phyloP scores from a whole-genome alignment of 257 asterid species.

The Primulina eburnea region DNA sequence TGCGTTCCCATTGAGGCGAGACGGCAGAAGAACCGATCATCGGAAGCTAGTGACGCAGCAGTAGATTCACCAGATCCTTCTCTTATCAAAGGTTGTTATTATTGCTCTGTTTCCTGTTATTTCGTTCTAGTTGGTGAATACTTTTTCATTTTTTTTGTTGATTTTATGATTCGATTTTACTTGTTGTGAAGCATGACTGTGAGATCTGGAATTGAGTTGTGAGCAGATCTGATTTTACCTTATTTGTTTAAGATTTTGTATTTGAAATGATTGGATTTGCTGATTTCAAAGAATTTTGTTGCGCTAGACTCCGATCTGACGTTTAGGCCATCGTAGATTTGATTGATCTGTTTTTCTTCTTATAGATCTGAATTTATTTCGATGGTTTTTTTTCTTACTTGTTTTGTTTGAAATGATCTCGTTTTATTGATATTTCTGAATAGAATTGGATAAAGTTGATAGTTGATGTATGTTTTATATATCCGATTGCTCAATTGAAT shows the following conservation, averaged over 20 bases:
- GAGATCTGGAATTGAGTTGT: slow-evolving; percentile 23
- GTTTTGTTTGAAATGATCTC: background rate
- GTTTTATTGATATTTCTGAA: background rate
- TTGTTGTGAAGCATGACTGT: background rate
- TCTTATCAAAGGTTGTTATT: background rate
- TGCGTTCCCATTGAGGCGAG: background rate
- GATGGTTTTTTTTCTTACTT: background rate
- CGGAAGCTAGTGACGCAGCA: background rate
- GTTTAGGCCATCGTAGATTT: too few species aligned
- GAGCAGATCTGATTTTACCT: background rate
- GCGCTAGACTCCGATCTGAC: slow-evolving; percentile 8
- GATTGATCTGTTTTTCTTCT: background rate
- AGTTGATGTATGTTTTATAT: too few species aligned
- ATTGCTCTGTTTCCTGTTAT: background rate
- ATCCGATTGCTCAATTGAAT: too few species aligned
- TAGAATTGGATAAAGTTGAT: background rate
- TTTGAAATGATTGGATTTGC: background rate
- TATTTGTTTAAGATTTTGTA: background rate
- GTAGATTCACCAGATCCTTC: background rate
- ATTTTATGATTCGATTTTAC: background rate
- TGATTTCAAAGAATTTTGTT: background rate
- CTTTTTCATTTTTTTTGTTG: background rate
- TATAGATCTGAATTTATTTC: background rate
- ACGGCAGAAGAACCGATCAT: background rate
- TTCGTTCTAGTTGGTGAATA: background rate